These are phyloP conservation scores for Curvularia sp. DNA, from an alignment of 2,329 filamentous ascomycete genomes.

Conservation along the genomic window DNA sequence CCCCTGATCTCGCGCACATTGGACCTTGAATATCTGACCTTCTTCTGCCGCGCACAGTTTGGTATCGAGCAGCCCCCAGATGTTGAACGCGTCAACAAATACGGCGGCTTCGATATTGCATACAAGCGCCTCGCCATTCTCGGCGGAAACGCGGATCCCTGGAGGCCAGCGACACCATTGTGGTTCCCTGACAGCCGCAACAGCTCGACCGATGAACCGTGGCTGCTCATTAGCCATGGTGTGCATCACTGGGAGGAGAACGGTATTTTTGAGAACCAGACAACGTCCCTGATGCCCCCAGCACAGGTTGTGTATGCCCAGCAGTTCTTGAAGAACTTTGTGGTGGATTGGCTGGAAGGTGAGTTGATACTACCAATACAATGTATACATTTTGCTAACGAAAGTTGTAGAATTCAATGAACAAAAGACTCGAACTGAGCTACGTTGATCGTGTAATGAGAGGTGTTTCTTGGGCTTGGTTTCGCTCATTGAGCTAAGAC, in stretches of 20 bases:
- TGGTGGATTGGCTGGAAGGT: slow-evolving; percentile 69
- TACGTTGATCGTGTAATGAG: not conserved
- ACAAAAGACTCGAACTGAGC: slow-evolving; percentile 4
- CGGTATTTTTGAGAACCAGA: slow-evolving; percentile 69
- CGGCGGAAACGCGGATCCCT: slow-evolving; percentile 80
- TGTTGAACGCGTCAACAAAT: slow-evolving; percentile 73
- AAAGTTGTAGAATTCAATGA: slow-evolving; percentile 4
- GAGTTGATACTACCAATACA: not conserved
- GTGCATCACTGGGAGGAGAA: slow-evolving; percentile 86
- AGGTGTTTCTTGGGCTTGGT: not conserved
- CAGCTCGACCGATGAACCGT: slow-evolving; percentile 71
- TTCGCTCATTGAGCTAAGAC: not conserved
- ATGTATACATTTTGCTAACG: not conserved
- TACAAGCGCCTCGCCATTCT: slow-evolving; percentile 79
- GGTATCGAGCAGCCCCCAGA: slow-evolving; percentile 71
- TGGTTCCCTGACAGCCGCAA: slow-evolving; percentile 65
- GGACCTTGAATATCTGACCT: slow-evolving; percentile 66
- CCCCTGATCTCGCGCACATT: slow-evolving; percentile 76
- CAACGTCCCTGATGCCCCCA: slow-evolving; percentile 65
- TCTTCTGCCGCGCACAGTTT: slow-evolving; percentile 72
- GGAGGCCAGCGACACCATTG: slow-evolving; percentile 76
- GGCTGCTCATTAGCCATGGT: slow-evolving; percentile 73
- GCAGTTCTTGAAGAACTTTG: slow-evolving; percentile 64
- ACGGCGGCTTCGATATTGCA: slow-evolving; percentile 74
- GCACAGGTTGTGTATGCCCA: slow-evolving; percentile 66